These are phyloP conservation scores for Erodium maritimum DNA, from an alignment of 345 rosid species.

Conservation along the genomic window DNA sequence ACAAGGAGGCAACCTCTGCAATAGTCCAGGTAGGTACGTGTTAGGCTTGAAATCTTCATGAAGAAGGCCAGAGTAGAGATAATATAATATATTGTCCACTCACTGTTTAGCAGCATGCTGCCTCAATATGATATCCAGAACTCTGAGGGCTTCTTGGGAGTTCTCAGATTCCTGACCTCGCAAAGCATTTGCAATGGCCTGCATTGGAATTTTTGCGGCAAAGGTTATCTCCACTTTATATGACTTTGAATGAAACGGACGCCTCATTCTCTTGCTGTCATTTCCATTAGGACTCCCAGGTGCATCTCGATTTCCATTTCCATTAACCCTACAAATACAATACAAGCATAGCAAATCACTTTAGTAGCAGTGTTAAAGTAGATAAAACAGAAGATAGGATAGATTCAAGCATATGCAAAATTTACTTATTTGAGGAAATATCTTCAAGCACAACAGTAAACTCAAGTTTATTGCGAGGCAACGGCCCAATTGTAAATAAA, in stretches of 20 bases:
- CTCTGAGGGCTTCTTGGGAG: constrained; percentile 69
- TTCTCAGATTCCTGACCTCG: constrained; percentile 74
- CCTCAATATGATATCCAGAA: constrained; percentile 65
- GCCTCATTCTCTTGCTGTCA: constrained; percentile 58
- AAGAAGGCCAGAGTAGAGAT: neutral
- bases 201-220: constrained; percentile 79
- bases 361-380: neutral
- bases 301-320: constrained; percentile 40
- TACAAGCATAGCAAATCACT: neutral
- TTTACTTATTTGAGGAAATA: constrained; percentile 48
- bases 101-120: constrained; percentile 92
- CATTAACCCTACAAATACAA: constrained; percentile 29
- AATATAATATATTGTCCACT: constrained; percentile 9
- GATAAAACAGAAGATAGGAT: neutral
- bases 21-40: constrained; percentile 1
- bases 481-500: constrained; percentile 64
- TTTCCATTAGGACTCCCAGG: constrained; percentile 29
- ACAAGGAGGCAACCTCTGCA: constrained; percentile 91
- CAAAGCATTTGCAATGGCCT: constrained; percentile 64
- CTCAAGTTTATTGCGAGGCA: constrained; percentile 65
- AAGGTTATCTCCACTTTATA: constrained; percentile 55
- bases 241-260: constrained; percentile 46
- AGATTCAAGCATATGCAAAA: neutral
- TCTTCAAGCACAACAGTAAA: constrained; percentile 76
- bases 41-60: neutral